Evolutionary conservation across 2,329 filamentous ascomycete genomes (phyloP), one percentile per base, ranked within the genome.

Genomic region (Xylaria sp.): DNA sequence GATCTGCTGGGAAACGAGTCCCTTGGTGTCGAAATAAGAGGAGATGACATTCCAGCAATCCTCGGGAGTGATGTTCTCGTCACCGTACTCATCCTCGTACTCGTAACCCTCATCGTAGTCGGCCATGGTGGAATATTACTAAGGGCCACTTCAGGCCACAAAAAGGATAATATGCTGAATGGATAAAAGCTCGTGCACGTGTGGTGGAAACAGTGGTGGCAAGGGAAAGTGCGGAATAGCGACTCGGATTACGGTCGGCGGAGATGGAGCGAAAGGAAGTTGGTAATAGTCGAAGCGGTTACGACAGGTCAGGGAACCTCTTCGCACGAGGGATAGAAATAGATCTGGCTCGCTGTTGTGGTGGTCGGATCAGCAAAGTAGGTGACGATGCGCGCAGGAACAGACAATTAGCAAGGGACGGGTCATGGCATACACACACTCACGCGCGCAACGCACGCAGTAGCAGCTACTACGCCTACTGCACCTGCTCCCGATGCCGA

Each of bases 21-120:
- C 95, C 83, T 98, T 99, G 71, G 90, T 88, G 75, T 97, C 93
- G 83, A 99, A 99, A 85, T 97, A 98, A 10, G 96, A 92, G 65
- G 93, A 94, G 79, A 99, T 98, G 77, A 98, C 95, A 73, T 92
- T 92, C 96, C 97, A 99, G 85, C 94, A 97, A 83, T 99, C 97
- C 84, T 98, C 96, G 69, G 94, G 93, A 31, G 94, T 97, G 83
- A 98, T 97, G 74, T 85, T 88, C 42, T 88, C 90, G 70, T 92
- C 89, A 67, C 87, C 56, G 26, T 59, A 59, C 40, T 59, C 56
- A 26, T 59, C 66, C 28, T 68, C 89, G 75, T 91, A 90, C 78
- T 93, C 93, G 71, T 90, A 87, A 61, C 87, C 85, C 65, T 88
- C 86, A 64, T 87, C 86, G 80, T 88, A 87, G 68, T 86, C 85